A percentile compares a stretch with the other conserved stretches of the same genome.
phyloP scores from a whole-genome alignment of 352 stramenopile species.

The Phytopythium aichiense region DNA sequence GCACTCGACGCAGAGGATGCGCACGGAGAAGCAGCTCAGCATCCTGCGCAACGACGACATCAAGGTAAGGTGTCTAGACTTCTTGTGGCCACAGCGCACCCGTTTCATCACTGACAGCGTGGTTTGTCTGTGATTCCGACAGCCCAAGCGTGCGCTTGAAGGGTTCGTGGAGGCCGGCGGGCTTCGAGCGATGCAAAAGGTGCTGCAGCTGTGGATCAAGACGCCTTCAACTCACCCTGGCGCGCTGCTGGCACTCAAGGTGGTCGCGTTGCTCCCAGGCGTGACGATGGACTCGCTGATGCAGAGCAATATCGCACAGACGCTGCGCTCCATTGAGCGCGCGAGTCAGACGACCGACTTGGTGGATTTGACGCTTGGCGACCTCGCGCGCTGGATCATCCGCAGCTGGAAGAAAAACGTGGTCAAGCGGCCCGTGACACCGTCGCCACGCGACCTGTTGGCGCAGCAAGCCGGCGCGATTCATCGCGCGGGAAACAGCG shows the following conservation, averaged over 20 bases:
- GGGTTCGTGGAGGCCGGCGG: slow-evolving; percentile 62
- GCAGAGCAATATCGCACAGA: slow-evolving; percentile 55
- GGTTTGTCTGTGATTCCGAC: neutral
- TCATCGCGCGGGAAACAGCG: slow-evolving; percentile 20
- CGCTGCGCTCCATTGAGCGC: slow-evolving; percentile 41
- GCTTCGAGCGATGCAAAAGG: slow-evolving; percentile 40
- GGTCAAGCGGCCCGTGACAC: slow-evolving; percentile 35
- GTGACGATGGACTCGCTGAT: slow-evolving; percentile 49
- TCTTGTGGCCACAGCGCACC: neutral
- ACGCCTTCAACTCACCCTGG: slow-evolving; percentile 36
- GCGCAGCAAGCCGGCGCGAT: slow-evolving; percentile 37
- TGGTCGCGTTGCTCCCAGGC: slow-evolving; percentile 45
- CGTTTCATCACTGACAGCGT: neutral
- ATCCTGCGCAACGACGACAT: slow-evolving; percentile 64
- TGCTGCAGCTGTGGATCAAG: slow-evolving; percentile 51
- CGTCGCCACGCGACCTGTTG: slow-evolving; percentile 37
- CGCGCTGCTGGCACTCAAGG: slow-evolving; percentile 55
- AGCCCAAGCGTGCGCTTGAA: slow-evolving; percentile 51
- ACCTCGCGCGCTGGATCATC: slow-evolving; percentile 60
- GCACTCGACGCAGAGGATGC: slow-evolving; percentile 35
- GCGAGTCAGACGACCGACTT: slow-evolving; percentile 28
- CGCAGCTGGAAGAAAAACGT: slow-evolving; percentile 48
- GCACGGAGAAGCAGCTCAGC: slow-evolving; percentile 49
- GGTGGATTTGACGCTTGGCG: slow-evolving; percentile 39
- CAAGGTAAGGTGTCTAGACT: slow-evolving; percentile 18